A percentile compares a stretch with the other conserved stretches of the same genome.
Conservation (phyloP, 257 asterid species). For the Solanum chiquidenum region DNA sequence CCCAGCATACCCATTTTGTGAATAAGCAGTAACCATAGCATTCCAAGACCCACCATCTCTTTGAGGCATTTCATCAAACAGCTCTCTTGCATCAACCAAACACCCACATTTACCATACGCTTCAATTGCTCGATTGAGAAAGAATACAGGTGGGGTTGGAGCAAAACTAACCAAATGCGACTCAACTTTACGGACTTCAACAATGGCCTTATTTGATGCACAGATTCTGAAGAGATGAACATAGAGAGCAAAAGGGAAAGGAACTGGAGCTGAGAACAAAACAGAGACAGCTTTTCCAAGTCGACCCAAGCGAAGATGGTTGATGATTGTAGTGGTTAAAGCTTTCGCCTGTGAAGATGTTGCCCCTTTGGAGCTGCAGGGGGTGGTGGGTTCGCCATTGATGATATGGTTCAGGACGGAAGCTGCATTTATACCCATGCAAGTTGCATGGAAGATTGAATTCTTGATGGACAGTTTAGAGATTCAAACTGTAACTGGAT, state of each 20-base stretch:
- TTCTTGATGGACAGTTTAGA: background rate
- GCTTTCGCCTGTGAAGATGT: constrained; percentile 12
- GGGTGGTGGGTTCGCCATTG: constrained; percentile 15
- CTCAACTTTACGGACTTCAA: constrained; percentile 62
- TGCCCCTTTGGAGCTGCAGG: constrained; percentile 4
- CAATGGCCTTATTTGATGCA: constrained; percentile 36
- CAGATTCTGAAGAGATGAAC: constrained; percentile 54
- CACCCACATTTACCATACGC: constrained; percentile 52
- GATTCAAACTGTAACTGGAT: background rate
- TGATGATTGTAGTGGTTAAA: constrained; percentile 38
- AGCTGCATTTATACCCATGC: constrained; percentile 16
- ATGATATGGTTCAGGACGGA: constrained; percentile 15
- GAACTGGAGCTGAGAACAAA: constrained; percentile 39
- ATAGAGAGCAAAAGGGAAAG: constrained; percentile 45
- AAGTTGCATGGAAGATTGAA: background rate
- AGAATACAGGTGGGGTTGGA: constrained; percentile 55
- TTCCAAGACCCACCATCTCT: constrained; percentile 92
- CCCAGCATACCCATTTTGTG: constrained; percentile 31
- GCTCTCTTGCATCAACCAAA: constrained; percentile 43
- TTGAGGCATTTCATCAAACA: constrained; percentile 77
- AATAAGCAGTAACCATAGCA: constrained; percentile 52
- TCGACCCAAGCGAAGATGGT: constrained; percentile 43
- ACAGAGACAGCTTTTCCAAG: constrained; percentile 52
- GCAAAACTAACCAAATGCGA: constrained; percentile 42
- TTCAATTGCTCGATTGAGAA: constrained; percentile 76